Evolutionary conservation across 768 basidiomycete genomes (phyloP).

Genomic region (Suillus lakei): DNA sequence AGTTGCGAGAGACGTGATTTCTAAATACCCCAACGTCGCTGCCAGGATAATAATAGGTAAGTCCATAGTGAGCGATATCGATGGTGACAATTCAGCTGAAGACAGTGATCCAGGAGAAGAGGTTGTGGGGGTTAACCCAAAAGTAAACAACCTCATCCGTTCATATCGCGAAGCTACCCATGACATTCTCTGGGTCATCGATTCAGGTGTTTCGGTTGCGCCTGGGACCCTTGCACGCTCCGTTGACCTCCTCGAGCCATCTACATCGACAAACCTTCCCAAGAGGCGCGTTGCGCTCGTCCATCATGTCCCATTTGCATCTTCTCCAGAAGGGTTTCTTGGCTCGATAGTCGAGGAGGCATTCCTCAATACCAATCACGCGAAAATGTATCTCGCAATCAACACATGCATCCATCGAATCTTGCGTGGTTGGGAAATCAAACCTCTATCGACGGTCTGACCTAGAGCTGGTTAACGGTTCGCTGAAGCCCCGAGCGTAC

Average conservation of each 20-base stretch:
- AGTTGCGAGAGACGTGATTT: slow-evolving; percentile 76
- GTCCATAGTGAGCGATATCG: too few species aligned
- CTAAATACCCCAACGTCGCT: slow-evolving; percentile 77
- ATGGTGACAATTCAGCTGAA: too few species aligned
- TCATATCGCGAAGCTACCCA: too few species aligned
- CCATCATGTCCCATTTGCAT: slow-evolving; percentile 96
- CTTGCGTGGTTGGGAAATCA: too few species aligned
- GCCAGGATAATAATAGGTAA: too few species aligned
- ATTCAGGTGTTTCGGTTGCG: slow-evolving; percentile 86
- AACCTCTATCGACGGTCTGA: slow-evolving; percentile 93
- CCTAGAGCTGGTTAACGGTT: slow-evolving; percentile 74
- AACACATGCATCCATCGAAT: too few species aligned
- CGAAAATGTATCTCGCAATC: too few species aligned
- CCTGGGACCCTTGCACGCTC: slow-evolving; percentile 83
- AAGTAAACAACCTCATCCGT: too few species aligned
- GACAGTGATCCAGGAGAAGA: too few species aligned
- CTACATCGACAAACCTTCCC: slow-evolving; percentile 39
- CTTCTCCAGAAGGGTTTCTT: slow-evolving; percentile 64
- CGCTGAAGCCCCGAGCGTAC: slow-evolving; percentile 52
- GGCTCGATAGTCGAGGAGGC: slow-evolving; percentile 91
- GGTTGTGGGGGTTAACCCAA: too few species aligned
- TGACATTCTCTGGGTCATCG: slow-evolving; percentile 99
- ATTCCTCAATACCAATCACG: slow-evolving; percentile 96
- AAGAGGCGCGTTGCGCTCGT: slow-evolving; percentile 76
- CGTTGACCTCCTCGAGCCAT: slow-evolving; percentile 68